These are phyloP conservation scores for Lipomyces japonicus DNA, from an alignment of 805 yeast genomes.

Conservation along the genomic window DNA sequence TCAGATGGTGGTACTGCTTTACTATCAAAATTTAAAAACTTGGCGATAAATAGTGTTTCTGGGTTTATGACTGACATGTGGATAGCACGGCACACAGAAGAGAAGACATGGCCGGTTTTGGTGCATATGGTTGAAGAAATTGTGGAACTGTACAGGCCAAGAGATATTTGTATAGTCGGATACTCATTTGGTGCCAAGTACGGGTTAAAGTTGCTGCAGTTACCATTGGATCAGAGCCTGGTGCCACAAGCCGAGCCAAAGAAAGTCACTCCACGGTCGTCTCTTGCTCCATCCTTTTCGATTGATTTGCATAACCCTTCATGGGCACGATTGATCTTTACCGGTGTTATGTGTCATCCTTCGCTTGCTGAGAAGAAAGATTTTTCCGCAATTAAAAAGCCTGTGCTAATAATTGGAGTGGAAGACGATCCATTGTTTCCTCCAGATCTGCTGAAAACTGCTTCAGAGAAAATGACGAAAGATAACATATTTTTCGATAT, in stretches of 20 bases:
- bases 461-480: slow-evolving; percentile 22
- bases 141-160: slow-evolving; percentile 33
- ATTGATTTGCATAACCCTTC: slow-evolving; percentile 10
- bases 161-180: slow-evolving; percentile 34
- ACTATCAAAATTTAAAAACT: slow-evolving; percentile 29
- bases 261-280: no score
- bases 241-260: background rate
- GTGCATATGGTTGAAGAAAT: slow-evolving; percentile 33
- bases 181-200: slow-evolving; percentile 38
- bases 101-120: slow-evolving; percentile 33
- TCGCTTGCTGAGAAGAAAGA: slow-evolving; percentile 33
- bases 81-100: slow-evolving; percentile 37
- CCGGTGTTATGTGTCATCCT: slow-evolving; percentile 35
- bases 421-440: slow-evolving; percentile 34
- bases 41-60: slow-evolving; percentile 32
- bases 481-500: slow-evolving; percentile 26
- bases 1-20: background rate
- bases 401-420: slow-evolving; percentile 32
- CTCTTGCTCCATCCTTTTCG: slow-evolving; percentile 3
- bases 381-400: slow-evolving; percentile 32
- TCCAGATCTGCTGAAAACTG: slow-evolving; percentile 25
- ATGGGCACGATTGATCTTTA: slow-evolving; percentile 28
- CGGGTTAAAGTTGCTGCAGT: slow-evolving; percentile 34
- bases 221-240: slow-evolving; percentile 12
- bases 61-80: slow-evolving; percentile 39